Conservation (phyloP, 2,329 filamentous ascomycete genomes). For the Bipolaris oryzae region DNA sequence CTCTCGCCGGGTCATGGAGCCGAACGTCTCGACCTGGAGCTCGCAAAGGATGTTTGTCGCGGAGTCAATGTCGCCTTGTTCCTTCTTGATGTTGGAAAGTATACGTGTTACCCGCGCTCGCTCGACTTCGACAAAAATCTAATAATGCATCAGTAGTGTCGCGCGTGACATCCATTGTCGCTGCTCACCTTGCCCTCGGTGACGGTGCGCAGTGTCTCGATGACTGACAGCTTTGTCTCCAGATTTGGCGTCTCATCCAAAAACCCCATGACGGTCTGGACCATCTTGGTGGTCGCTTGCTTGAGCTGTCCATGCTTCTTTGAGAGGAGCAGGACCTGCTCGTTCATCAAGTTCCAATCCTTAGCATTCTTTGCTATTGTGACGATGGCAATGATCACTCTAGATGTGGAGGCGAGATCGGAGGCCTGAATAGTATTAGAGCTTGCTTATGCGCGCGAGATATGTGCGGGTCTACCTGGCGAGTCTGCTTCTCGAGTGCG, state of each 20-base stretch:
- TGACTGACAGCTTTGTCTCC: slow-evolving; percentile 89
- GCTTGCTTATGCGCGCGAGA: slow-evolving; percentile 13
- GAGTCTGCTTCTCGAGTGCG: slow-evolving; percentile 91
- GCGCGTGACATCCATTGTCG: neutral
- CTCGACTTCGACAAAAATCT: slow-evolving; percentile 99
- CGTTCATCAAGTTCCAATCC: slow-evolving; percentile 94
- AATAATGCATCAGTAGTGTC: slow-evolving; percentile 25
- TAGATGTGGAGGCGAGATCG: slow-evolving; percentile 92
- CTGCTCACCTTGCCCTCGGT: slow-evolving; percentile 85
- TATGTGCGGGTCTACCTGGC: slow-evolving; percentile 69
- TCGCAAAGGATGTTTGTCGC: slow-evolving; percentile 95
- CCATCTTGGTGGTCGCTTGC: slow-evolving; percentile 98
- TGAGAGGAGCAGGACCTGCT: slow-evolving; percentile 92
- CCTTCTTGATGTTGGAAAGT: slow-evolving; percentile 95
- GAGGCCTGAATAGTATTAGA: slow-evolving; percentile 69
- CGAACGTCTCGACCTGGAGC: slow-evolving; percentile 97
- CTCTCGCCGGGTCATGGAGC: slow-evolving; percentile 94
- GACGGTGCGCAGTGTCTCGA: slow-evolving; percentile 93
- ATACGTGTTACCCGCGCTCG: slow-evolving; percentile 93
- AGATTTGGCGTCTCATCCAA: slow-evolving; percentile 82
- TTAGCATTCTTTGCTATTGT: slow-evolving; percentile 91
- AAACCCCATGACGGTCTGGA: slow-evolving; percentile 93
- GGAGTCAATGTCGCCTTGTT: slow-evolving; percentile 87
- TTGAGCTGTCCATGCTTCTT: slow-evolving; percentile 99
- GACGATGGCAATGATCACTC: slow-evolving; percentile 84